Evolutionary conservation across 2,329 filamentous ascomycete genomes (phyloP).

Genomic region (Thielaviopsis populi): DNA sequence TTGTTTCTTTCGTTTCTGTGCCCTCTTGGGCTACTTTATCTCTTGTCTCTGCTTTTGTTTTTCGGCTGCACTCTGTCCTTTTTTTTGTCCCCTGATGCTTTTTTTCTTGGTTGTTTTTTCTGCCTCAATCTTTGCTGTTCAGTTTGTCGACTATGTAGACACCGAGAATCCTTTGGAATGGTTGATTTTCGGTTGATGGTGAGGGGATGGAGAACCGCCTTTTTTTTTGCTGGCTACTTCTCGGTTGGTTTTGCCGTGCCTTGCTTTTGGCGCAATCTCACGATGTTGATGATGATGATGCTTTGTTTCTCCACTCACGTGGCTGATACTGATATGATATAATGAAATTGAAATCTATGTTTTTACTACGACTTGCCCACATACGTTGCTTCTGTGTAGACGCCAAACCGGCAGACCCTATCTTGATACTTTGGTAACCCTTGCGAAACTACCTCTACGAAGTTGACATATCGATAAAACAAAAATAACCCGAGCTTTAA

Average conservation of each 20-base stretch:
- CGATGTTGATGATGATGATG: neutral
- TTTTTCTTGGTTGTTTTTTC: neutral
- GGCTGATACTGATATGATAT: neutral
- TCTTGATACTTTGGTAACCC: no score
- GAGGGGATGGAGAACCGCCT: neutral
- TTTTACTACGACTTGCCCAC: neutral
- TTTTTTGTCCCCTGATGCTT: neutral
- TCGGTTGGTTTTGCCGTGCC: neutral
- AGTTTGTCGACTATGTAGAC: neutral
- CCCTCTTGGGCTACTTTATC: slow-evolving; percentile 1
- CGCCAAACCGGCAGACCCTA: no score
- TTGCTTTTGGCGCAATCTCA: neutral
- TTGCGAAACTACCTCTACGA: no score
- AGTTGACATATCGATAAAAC: no score
- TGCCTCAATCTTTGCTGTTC: neutral
- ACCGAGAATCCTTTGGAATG: neutral
- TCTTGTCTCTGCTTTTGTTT: neutral
- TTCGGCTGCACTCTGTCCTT: neutral
- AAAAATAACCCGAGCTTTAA: no score
- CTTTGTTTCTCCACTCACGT: neutral
- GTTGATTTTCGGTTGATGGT: neutral
- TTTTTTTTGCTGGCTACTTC: neutral
- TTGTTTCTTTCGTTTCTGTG: neutral
- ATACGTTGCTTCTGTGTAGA: neutral
- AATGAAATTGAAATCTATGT: neutral